These are phyloP conservation scores for Microcera coccophila DNA, from an alignment of 2,329 filamentous ascomycete genomes.

Conservation along the genomic window DNA sequence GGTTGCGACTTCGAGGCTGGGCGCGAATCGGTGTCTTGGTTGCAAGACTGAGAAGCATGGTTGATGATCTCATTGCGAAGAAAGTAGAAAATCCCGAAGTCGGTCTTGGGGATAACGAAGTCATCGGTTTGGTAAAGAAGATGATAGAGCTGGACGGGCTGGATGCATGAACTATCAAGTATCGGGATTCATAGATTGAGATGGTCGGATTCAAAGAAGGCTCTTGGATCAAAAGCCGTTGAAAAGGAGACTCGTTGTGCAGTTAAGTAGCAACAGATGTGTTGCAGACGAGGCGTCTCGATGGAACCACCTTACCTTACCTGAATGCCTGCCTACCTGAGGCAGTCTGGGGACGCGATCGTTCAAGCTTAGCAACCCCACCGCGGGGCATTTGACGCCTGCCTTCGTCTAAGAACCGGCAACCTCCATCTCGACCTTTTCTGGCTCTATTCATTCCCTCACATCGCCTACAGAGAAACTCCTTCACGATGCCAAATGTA, in stretches of 20 bases:
- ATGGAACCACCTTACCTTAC: no score
- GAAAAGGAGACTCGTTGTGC: no score
- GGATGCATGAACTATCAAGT: slow-evolving; percentile 52
- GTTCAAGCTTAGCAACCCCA: slow-evolving; percentile 12
- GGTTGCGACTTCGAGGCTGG: slow-evolving; percentile 84
- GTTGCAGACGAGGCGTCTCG: no score
- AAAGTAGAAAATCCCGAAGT: slow-evolving; percentile 73
- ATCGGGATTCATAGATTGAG: not conserved
- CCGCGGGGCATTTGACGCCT: slow-evolving; percentile 14
- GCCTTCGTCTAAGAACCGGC: slow-evolving; percentile 1
- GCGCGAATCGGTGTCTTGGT: slow-evolving; percentile 90
- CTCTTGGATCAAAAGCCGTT: no score
- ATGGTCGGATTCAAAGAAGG: no score
- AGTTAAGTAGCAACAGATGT: no score
- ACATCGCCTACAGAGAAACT: not conserved
- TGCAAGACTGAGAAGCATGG: slow-evolving; percentile 74
- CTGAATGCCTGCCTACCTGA: no score
- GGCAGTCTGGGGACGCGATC: no score
- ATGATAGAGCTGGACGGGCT: slow-evolving; percentile 87
- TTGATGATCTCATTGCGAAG: slow-evolving; percentile 77
- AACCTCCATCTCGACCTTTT: no score
- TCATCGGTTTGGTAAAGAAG: slow-evolving; percentile 73
- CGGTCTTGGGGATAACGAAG: slow-evolving; percentile 56
- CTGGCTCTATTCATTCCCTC: no score
- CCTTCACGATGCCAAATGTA: slow-evolving; percentile 24